Evolutionary conservation across 2,329 filamentous ascomycete genomes (phyloP), one percentile per base, ranked within the genome.

Genomic region (Aspergillaceae sp.): DNA sequence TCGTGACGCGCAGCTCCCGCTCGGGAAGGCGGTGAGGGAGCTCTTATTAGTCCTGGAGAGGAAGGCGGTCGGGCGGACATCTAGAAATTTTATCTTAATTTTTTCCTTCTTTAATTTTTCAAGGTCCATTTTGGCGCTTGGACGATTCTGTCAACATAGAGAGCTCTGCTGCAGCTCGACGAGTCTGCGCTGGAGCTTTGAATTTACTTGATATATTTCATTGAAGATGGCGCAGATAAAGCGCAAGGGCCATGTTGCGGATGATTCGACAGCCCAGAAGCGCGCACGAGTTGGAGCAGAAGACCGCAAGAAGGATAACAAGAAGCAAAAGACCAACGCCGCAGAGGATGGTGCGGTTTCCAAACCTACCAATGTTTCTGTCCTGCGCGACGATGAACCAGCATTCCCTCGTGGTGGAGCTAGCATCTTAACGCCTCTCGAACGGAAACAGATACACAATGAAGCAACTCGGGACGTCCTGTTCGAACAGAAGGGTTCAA

Each of bases 361-460:
- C 40, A 62, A 65, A 46, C 52, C 59, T 48, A 64, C 64, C 28
- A 62, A 67, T 46, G 60, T 67, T 44, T 61, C 64, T 35, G 66
- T 80, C 11, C 63, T 82, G 56, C 73, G 73, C 45, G 84, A 92
- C 54, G 92, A 97, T 55, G 92, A 96, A 63, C 83, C 83, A 32
- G 76, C 91, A 40, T 98, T 98, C 60, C 91, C 92, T 55, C 82
- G 92, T 75, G 92, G 92, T 46, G 94, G 92, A 38, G 91, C 82
- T 44, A 94, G 87, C 62, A 77, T 95, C 44, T 73, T 98, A 63
- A 96, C 92, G 2, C 90, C 92, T 19, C 74, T 98, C 43, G 92
- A 98, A 66, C 86, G 94, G 64, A 96, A 95, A 71, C 88, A 97
- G 68, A 97, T 98, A 52, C 85, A 92, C 59, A 84, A 94, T 48